Base-by-base conservation (phyloP, 495 filamentous ascomycete genomes). In the Aspergillus conjunctus region DNA sequence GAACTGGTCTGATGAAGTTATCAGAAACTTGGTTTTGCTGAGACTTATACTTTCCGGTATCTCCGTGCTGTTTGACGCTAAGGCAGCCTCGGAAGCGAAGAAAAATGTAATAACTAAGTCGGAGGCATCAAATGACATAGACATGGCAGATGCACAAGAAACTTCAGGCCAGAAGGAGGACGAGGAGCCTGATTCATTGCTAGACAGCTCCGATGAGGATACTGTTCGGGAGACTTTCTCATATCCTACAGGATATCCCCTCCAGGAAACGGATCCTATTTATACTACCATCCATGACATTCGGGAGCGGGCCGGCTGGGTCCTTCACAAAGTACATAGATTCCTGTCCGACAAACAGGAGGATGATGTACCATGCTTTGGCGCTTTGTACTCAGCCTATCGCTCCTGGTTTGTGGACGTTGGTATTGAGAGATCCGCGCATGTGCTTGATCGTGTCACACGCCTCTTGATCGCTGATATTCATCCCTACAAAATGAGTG, bases 351-450 rank as follows among this genome's bases (percentile, higher is more conserved):
- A 85, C 46, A 88, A 92, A 53, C 93, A 97, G 70, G 88, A 97
- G 70, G 94, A 99, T 70, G 94, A 98, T 68, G 94, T 99, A 11
- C 83, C 90, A 2, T 97, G 92, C 74, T 99, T 98, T 73, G 95
- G 89, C 33, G 85, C 92, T 22, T 71, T 99, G 11, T 99, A 97
- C 71, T 91, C 87, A 22, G 88, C 94, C 1, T 99, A 96, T 73
- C 79, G 89, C 15, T 92, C 88, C n/a, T 99, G 92, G 91, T 97
- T 99, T 66, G 89, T 95, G 8, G 94, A 99, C 65, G 92, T 98
- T 48, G 95, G 95, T 18, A 95, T 97, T 59, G 94, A 99, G 68
- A 81, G 94, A 58, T 96, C 92, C 9, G 93, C 94, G 7, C 95
- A 97, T 70, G 90, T 94, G 10, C 77, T 99, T 31, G 94, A 99